Evolutionary conservation across 208 protist species (phyloP), one percentile per base, ranked within the genome.

Genomic region (Leptomonas pyrrhocoris): DNA sequence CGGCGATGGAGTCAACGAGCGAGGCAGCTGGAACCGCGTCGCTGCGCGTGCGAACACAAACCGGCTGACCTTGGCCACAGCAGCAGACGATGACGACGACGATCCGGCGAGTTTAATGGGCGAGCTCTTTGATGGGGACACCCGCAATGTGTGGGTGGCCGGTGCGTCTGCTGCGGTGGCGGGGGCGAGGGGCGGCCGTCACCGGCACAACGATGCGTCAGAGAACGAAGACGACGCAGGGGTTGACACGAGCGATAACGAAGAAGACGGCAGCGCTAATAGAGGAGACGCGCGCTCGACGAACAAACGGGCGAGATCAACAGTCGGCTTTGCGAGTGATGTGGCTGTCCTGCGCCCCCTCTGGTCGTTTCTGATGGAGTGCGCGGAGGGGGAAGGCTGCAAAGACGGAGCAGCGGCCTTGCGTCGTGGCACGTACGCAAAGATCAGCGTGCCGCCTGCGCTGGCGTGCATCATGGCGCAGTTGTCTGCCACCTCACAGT

Each of bases 291-390:
- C 21, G 38, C 27, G 21, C n/a, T 25, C 36, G 51, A 62, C 7
- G 28, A 28, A 9, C 40, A 21, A 30, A n/a, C 30, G 57, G 34
- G 40, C 31, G 16, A 40, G 8, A 53, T 13, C 28, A 5, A 18
- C 15, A 4, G 25, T 25, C 13, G 19, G 28, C 46, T 90, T 93
- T 66, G 59, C 58, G 40, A 74, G 64, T 55, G 90, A 95, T 56
- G 77, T 79, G 55, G 54, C 58, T 4, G 46, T 91, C 4, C 58
- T 93, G 48, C 50, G 62, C n/a, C 81, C 84, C 19, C 77, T 95
- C 31, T 95, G 88, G 84, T 51, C 40, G 19, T 95, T 93, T 71
- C 65, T 95, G 49, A 59, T 83, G 18, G 54, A 83, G 61, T 90
- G 85, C 50, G 86, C 73, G 2, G 80, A 83, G 42, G 77, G 74